Evolutionary conservation across 2,329 filamentous ascomycete species (phyloP), one percentile per base, ranked within the genome.

Genomic region (Aspergillus jensenii): DNA sequence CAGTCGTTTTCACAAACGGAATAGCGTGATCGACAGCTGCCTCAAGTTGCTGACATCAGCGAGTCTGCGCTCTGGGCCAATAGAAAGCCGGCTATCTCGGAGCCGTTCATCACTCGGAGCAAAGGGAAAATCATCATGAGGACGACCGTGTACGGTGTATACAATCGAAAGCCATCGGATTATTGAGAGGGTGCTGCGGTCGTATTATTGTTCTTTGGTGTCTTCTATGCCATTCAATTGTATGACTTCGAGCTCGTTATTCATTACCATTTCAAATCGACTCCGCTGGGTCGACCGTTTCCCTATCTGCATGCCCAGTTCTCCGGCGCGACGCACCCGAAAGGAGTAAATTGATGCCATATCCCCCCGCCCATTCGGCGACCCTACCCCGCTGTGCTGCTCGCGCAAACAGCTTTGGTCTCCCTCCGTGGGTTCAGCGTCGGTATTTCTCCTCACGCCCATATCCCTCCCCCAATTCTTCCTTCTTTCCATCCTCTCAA

Each of bases 341-440:
- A 62, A 63, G 53, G 68, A 68, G 66, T 64, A 67, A 37, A 62
- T 65, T 64, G 62, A 71, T 70, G 68, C 68, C 66, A 62, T 67
- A 65, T 62, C 63, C 67, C 62, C 64, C 62, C 63, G 62, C 59
- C 57, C 58, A 59, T 57, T 62, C 60, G 57, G 61, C 64, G 54
- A 55, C 58, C 47, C 37, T 67, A 67, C 67, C 67, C 66, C 67
- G 65, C 67, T 61, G 63, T 50, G 59, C 59, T 62, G 61, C 55
- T 47, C 58, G 47, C 58, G 55, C 59, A 54, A 60, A 62, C 51
- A 43, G 47, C 56, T 59, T 51, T 52, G 56, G 51, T 44, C 56
- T 50, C 50, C 59, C 27, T 58, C 52, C 48, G 66, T 59, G 55
- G 59, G 61, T 48, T 66, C 63, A 64, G 59, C 52, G 39, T 62